phyloP scores from a whole-genome alignment of 2,329 filamentous ascomycete species.

The Thielaviopsis musarum region DNA sequence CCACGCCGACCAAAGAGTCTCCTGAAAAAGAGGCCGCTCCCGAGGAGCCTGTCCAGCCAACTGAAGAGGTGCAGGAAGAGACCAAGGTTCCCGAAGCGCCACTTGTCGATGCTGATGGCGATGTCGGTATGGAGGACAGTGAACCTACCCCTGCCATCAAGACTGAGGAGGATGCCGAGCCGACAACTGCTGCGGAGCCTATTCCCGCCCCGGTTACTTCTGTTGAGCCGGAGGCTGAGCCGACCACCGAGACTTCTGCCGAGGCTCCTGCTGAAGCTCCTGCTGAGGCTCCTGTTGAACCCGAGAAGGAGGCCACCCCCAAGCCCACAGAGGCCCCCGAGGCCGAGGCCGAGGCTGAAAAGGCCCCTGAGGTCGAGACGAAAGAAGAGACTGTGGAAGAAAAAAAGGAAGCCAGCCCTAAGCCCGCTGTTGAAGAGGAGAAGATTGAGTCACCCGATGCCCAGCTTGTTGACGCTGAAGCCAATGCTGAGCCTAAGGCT shows the following conservation, averaged over 20 bases:
- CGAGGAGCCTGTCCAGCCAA: slow-evolving; percentile 11
- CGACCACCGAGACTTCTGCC: not conserved
- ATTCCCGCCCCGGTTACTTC: slow-evolving; percentile 19
- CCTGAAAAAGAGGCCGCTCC: slow-evolving; percentile 15
- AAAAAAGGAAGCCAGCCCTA: slow-evolving; percentile 14
- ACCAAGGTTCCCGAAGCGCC: not conserved
- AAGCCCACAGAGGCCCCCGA: slow-evolving; percentile 4
- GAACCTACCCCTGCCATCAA: slow-evolving; percentile 23
- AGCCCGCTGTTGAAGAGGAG: not conserved
- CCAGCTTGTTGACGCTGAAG: slow-evolving; percentile 12
- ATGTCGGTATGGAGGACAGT: slow-evolving; percentile 33
- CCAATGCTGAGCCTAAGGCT: not conserved
- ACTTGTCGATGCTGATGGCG: slow-evolving; percentile 10
- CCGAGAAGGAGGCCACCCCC: slow-evolving; percentile 8
- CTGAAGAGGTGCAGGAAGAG: slow-evolving; percentile 6
- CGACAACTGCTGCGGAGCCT: slow-evolving; percentile 17
- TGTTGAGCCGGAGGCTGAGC: slow-evolving; percentile 17
- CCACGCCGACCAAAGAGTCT: slow-evolving; percentile 14
- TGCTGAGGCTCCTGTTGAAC: slow-evolving; percentile 6
- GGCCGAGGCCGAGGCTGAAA: slow-evolving; percentile 11
- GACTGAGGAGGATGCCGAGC: slow-evolving; percentile 18
- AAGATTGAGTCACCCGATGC: not conserved
- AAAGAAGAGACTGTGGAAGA: slow-evolving; percentile 14
- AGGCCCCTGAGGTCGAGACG: slow-evolving; percentile 16
- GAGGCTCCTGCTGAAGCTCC: slow-evolving; percentile 12